Percentiles rank a stretch among this genome's conserved stretches.
phyloP scores from a whole-genome alignment of 352 stramenopile species.

The Phytophthora aleatoria region DNA sequence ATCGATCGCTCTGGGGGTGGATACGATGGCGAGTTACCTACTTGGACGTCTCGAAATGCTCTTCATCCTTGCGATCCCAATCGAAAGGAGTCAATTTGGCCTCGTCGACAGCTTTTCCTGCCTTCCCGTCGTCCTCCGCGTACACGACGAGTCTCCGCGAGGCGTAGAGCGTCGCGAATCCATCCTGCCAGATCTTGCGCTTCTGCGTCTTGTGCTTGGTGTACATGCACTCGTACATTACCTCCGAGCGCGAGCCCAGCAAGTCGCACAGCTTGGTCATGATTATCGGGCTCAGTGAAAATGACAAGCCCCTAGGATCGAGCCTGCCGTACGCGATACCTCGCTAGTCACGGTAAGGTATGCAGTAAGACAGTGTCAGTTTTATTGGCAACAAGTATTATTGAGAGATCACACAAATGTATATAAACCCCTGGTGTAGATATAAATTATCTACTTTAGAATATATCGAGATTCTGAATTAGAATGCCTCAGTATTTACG shows the following conservation, averaged over 20 bases:
- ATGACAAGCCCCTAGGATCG: too few relatives aligned
- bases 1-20: not conserved
- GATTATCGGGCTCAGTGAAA: not conserved
- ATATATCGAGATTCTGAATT: too few relatives aligned
- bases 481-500: too few relatives aligned
- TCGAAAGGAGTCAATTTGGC: constrained; percentile 50
- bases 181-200: constrained; percentile 81
- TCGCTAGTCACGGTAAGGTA: too few relatives aligned
- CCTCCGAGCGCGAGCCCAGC: constrained; percentile 3
- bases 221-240: constrained; percentile 15
- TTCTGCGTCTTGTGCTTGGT: constrained; percentile 88
- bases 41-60: constrained; percentile 62
- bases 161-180: constrained; percentile 62
- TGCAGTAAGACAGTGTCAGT: too few relatives aligned
- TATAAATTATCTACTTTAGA: too few relatives aligned
- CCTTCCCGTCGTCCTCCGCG: constrained; percentile 44
- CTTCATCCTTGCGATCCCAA: constrained; percentile 71
- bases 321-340: too few relatives aligned
- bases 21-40: constrained; percentile 21
- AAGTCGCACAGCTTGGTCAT: constrained; percentile 20
- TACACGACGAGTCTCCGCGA: constrained; percentile 65
- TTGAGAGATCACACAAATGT: too few relatives aligned
- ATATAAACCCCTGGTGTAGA: too few relatives aligned
- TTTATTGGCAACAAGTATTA: too few relatives aligned
- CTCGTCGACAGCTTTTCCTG: constrained; percentile 65